These are phyloP conservation scores for Trichothecium sympodiale DNA, from an alignment of 2,329 filamentous ascomycete genomes.

Conservation along the genomic window DNA sequence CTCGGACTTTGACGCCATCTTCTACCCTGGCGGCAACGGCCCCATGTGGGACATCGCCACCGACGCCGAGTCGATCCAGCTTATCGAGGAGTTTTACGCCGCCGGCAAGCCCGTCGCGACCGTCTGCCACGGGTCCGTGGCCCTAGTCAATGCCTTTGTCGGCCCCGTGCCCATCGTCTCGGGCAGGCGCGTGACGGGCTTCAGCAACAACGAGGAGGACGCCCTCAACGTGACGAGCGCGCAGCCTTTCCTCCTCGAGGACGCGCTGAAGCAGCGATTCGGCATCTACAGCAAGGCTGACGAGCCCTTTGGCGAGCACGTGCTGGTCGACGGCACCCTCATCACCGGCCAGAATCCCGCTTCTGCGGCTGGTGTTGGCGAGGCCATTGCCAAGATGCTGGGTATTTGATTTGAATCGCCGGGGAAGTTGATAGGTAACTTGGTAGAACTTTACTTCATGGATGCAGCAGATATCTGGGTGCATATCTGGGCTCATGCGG, in stretches of 20 bases:
- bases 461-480: too few species aligned
- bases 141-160: conserved; percentile 39
- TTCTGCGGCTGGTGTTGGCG: conserved; percentile 37
- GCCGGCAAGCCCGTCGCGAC: conserved; percentile 52
- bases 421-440: too few species aligned
- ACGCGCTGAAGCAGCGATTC: conserved; percentile 37
- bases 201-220: conserved; percentile 46
- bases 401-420: conserved; percentile 11
- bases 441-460: too few species aligned
- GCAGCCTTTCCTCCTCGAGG: conserved; percentile 50
- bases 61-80: conserved; percentile 41
- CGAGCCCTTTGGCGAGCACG: conserved; percentile 36
- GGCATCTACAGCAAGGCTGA: conserved; percentile 45
- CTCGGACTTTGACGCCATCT: conserved; percentile 51
- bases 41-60: conserved; percentile 57
- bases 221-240: conserved; percentile 35
- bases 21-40: conserved; percentile 47
- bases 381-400: conserved; percentile 38
- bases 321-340: conserved; percentile 38
- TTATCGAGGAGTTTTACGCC: conserved; percentile 52
- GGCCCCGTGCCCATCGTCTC: conserved; percentile 42
- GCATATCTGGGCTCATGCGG: too few species aligned
- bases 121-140: conserved; percentile 60
- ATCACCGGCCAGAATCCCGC: conserved; percentile 50
- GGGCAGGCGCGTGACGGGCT: conserved; percentile 49